Percentiles rank a stretch among this genome's conserved stretches.
Evolutionary conservation across 495 filamentous ascomycete genomes (phyloP).

Genomic region (Xylaria scruposa): DNA sequence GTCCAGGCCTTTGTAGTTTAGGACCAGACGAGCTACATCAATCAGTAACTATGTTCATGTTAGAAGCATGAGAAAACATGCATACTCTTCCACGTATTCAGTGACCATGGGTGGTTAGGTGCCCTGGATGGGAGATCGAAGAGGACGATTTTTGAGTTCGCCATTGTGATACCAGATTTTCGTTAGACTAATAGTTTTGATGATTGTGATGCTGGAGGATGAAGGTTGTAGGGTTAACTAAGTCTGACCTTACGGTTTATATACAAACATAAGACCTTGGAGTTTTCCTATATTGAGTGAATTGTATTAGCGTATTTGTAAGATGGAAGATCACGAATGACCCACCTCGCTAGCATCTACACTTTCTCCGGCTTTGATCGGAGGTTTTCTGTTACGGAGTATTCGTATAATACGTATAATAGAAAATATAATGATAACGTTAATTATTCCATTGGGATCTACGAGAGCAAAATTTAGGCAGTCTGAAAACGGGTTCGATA

Average conservation of each 20-base stretch:
- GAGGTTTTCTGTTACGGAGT: too few relatives aligned
- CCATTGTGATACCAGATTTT: conserved; percentile 22
- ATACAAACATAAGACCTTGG: not conserved
- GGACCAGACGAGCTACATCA: conserved; percentile 57
- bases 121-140: conserved; percentile 63
- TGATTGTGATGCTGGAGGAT: not conserved
- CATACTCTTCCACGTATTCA: conserved; percentile 68
- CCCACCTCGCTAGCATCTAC: not conserved
- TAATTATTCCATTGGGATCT: too few relatives aligned
- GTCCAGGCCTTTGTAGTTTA: conserved; percentile 68
- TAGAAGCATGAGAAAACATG: conserved; percentile 12
- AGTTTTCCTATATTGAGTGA: not conserved
- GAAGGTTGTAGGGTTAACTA: not conserved
- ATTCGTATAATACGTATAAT: too few relatives aligned
- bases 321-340: not conserved
- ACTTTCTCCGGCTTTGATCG: too few relatives aligned
- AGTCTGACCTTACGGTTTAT: not conserved
- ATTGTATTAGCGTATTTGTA: not conserved
- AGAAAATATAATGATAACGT: too few relatives aligned
- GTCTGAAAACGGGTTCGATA: too few relatives aligned
- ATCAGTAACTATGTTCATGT: conserved; percentile 1
- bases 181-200: not conserved
- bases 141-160: conserved; percentile 47
- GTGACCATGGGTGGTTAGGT: conserved; percentile 57
- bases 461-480: too few relatives aligned